phyloP scores from a whole-genome alignment of 257 asterid genomes.

The Lithospermum erythrorhizon region DNA sequence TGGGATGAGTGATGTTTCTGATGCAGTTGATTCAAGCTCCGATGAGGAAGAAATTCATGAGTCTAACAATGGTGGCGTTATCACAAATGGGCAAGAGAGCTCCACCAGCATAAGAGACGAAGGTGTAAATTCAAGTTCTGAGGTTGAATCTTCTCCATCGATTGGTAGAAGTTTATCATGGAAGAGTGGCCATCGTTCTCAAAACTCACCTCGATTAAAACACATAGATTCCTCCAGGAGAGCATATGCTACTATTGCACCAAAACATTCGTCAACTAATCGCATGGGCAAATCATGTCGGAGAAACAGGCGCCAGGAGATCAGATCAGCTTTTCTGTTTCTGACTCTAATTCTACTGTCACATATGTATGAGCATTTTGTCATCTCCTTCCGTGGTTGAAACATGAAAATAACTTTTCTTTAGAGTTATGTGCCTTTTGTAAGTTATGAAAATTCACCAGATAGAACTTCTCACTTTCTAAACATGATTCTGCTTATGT shows the following conservation, averaged over 20 bases:
- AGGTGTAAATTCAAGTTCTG: slow-evolving; percentile 62
- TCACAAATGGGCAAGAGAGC: slow-evolving; percentile 20
- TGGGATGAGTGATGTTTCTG: slow-evolving; percentile 58
- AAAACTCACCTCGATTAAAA: slow-evolving; percentile 40
- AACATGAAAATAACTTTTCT: background rate
- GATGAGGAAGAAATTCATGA: slow-evolving; percentile 45
- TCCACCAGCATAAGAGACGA: slow-evolving; percentile 24
- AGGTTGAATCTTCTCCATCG: slow-evolving; percentile 58
- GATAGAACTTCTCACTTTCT: background rate
- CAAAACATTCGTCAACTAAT: slow-evolving; percentile 42
- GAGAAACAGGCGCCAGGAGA: slow-evolving; percentile 59
- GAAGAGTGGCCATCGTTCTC: slow-evolving; percentile 59
- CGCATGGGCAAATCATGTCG: slow-evolving; percentile 83
- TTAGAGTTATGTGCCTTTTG: background rate
- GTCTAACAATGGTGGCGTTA: slow-evolving; percentile 25
- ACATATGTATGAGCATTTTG: background rate
- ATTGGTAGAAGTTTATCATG: slow-evolving; percentile 77
- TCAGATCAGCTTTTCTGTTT: slow-evolving; percentile 35
- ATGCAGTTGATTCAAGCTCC: slow-evolving; percentile 57
- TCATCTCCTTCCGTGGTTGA: background rate
- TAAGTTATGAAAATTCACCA: background rate
- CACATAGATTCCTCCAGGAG: slow-evolving; percentile 45
- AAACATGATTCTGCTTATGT: background rate
- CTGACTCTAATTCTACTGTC: background rate
- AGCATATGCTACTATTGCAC: slow-evolving; percentile 41